phyloP scores from a whole-genome alignment of 2,329 filamentous ascomycete genomes.

The Aspergillus unguis region DNA sequence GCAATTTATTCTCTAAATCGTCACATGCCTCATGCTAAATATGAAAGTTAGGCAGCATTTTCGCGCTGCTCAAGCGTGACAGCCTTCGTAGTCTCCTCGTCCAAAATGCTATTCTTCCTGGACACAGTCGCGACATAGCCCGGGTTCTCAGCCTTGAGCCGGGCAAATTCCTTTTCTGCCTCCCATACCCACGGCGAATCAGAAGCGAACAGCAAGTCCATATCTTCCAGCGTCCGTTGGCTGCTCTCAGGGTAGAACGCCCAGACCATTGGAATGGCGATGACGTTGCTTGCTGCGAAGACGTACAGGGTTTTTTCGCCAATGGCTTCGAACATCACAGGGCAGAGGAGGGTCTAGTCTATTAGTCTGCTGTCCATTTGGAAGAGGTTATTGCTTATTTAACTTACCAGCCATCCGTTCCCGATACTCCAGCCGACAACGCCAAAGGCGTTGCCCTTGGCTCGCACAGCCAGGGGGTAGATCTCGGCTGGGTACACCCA shows the following conservation, averaged over 20 bases:
- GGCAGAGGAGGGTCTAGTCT: conserved; percentile 48
- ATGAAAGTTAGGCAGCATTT: background rate
- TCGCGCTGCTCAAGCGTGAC: conserved; percentile 1
- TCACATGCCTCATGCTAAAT: background rate
- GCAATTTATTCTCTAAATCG: background rate
- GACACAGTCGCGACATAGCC: conserved; percentile 43
- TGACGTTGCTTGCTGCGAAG: conserved; percentile 64
- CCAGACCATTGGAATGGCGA: conserved; percentile 68
- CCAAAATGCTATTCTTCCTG: conserved; percentile 32
- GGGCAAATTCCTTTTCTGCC: conserved; percentile 62
- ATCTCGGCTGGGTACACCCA: conserved; percentile 71
- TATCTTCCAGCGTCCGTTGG: conserved; percentile 70
- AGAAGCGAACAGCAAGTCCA: conserved; percentile 68
- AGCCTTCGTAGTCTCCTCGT: conserved; percentile 30
- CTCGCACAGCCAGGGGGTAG: conserved; percentile 67
- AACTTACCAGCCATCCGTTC: conserved; percentile 60
- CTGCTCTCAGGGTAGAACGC: conserved; percentile 71
- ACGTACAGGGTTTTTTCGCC: conserved; percentile 71
- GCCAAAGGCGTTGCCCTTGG: conserved; percentile 72
- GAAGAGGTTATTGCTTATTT: background rate
- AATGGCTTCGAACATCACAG: conserved; percentile 61
- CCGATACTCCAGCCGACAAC: conserved; percentile 74
- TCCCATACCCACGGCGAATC: conserved; percentile 68
- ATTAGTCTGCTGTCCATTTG: conserved; percentile 18
- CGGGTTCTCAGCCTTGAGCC: conserved; percentile 60